These are phyloP conservation scores for Ganoderma lucidum DNA, from an alignment of 1,284 basidiomycete genomes.

Conservation along the genomic window DNA sequence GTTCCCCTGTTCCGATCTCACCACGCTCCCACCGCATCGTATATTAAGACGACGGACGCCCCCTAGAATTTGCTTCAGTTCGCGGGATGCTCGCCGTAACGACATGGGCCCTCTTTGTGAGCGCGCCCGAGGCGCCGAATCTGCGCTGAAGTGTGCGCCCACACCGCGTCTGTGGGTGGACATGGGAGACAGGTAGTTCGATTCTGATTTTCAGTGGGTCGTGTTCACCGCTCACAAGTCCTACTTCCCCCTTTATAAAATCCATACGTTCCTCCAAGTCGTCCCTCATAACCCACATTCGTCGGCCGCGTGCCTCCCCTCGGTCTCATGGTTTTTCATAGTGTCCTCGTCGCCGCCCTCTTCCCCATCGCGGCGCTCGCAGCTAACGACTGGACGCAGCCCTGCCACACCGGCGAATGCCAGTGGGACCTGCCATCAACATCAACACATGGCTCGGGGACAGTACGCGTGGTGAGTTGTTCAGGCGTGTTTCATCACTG, in stretches of 20 bases:
- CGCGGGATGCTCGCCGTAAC: background rate
- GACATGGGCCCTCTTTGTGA: background rate
- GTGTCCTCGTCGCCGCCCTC: background rate
- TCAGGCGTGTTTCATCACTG: conserved; percentile 16
- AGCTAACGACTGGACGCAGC: conserved; percentile 20
- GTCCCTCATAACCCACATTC: background rate
- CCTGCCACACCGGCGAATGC: conserved; percentile 25
- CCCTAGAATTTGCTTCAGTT: background rate
- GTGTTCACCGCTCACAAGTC: background rate
- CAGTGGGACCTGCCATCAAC: conserved; percentile 20
- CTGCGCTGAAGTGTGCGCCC: conserved; percentile 1
- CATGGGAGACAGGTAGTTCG: background rate
- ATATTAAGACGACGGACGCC: background rate
- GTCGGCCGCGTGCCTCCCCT: no score
- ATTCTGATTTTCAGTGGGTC: background rate
- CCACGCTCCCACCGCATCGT: background rate
- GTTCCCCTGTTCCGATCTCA: background rate
- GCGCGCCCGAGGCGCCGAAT: background rate
- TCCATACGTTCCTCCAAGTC: background rate
- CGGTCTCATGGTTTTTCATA: background rate
- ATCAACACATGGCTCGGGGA: conserved; percentile 3
- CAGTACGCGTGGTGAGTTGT: conserved; percentile 18
- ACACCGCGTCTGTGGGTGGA: conserved; percentile 3
- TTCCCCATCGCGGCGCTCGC: conserved; percentile 8
- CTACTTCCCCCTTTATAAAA: background rate